Percentiles rank a stretch among this genome's conserved stretches.
phyloP scores from a whole-genome alignment of 1,139 yeast species.

The Scheffersomyces stambukii region DNA sequence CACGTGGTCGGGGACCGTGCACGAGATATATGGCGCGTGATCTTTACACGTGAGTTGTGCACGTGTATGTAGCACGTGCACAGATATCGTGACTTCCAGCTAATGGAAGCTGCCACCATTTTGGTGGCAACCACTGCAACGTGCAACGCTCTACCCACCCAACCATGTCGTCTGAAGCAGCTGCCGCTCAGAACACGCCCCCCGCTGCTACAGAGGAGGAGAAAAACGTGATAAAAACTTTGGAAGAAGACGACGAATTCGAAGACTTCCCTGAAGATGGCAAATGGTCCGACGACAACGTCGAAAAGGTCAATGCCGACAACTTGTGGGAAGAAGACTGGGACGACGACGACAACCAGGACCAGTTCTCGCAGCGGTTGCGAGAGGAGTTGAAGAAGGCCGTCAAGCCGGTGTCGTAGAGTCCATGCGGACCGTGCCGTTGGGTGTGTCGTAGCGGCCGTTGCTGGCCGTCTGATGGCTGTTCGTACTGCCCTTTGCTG shows the following conservation, averaged over 20 bases:
- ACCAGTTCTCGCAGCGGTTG: constrained; percentile 70
- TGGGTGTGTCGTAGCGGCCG: too few species aligned
- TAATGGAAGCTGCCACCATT: neutral
- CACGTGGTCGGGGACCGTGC: too few species aligned
- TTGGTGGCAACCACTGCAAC: too few species aligned
- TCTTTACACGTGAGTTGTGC: too few species aligned
- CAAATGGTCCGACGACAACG: constrained; percentile 45
- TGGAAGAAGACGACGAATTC: constrained; percentile 92
- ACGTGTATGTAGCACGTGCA: too few species aligned
- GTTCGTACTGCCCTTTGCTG: too few species aligned
- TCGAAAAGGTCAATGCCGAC: constrained; percentile 39
- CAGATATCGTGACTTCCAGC: neutral
- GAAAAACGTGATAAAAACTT: constrained; percentile 48
- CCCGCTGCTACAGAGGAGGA: constrained; percentile 18
- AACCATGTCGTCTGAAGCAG: neutral
- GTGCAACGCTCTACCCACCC: neutral
- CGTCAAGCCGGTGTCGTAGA: constrained; percentile 8
- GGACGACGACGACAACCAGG: constrained; percentile 91
- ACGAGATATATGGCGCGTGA: too few species aligned
- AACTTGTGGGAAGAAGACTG: constrained; percentile 91
- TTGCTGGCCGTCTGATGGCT: too few species aligned
- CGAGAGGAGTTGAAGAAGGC: constrained; percentile 40
- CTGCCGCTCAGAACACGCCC: constrained; percentile 1
- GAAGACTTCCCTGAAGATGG: constrained; percentile 94
- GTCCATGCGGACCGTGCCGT: too few species aligned